Conservation (phyloP, 495 filamentous ascomycete genomes). For the Coniosporium apollinis region DNA sequence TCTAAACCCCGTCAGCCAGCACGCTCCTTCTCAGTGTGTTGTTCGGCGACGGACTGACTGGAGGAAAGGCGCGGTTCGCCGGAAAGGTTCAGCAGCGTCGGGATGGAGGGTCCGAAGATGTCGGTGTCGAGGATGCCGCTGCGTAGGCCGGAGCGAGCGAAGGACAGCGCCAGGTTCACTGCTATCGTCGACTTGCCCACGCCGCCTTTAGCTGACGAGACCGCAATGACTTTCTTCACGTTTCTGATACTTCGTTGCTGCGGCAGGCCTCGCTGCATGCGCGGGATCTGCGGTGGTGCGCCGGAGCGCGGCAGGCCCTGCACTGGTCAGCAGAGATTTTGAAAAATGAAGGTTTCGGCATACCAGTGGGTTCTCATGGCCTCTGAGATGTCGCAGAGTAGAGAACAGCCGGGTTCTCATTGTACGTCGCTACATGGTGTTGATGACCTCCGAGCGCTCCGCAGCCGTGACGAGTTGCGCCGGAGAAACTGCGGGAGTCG, state of each 20-base stretch:
- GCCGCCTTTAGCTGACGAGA: conserved; percentile 91
- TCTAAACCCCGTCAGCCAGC: conserved; percentile 24
- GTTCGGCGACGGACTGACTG: conserved; percentile 5
- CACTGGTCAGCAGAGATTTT: background rate
- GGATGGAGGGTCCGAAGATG: conserved; percentile 91
- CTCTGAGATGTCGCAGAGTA: conserved; percentile 35
- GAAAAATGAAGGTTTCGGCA: conserved; percentile 6
- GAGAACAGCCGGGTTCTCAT: conserved; percentile 51
- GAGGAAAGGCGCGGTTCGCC: conserved; percentile 45
- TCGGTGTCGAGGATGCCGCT: conserved; percentile 87
- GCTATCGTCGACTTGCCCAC: conserved; percentile 94
- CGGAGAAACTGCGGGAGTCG: too few species aligned
- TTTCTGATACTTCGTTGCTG: conserved; percentile 59
- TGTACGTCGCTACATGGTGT: background rate
- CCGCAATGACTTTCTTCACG: conserved; percentile 75
- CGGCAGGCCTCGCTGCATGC: conserved; percentile 73
- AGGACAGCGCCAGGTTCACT: conserved; percentile 78
- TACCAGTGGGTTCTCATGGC: conserved; percentile 90
- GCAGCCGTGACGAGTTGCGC: too few species aligned
- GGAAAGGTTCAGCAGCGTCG: conserved; percentile 68
- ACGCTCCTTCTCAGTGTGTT: background rate
- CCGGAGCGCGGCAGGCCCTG: conserved; percentile 73
- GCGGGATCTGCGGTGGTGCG: conserved; percentile 51
- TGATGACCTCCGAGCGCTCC: background rate
- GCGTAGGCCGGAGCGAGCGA: conserved; percentile 62